Percentiles rank a stretch among this genome's conserved stretches.
Evolutionary conservation across 164 flowering plant species (phyloP).

Genomic region (Vitis vinifera): ASM3070453v1 NC_081821.1:6622001-6622500

Average conservation of each 20-base stretch:
- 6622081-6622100: slow-evolving; percentile 69
- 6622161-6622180: neutral
- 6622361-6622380: slow-evolving; percentile 91
- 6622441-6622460: slow-evolving; percentile 12
- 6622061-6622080: slow-evolving; percentile 76
- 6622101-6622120: slow-evolving; percentile 96
- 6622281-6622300: neutral
- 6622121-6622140: slow-evolving; percentile 75
- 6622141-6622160: slow-evolving; percentile 56
- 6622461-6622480: slow-evolving; percentile 79
- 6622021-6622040: slow-evolving; percentile 76
- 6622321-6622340: slow-evolving; percentile 77
- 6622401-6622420: slow-evolving; percentile 14
- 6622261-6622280: too few species aligned
- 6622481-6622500: slow-evolving; percentile 54
- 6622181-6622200: too few species aligned
- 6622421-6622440: slow-evolving; percentile 25
- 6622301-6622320: slow-evolving; percentile 80
- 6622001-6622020: too few species aligned
- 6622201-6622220: neutral
- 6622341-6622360: slow-evolving; percentile 55
- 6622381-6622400: slow-evolving; percentile 52
- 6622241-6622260: neutral
- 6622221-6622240: neutral
- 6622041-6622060: slow-evolving; percentile 89